These are phyloP conservation scores for Kalaharituber pfeilii DNA, from an alignment of 2,329 filamentous ascomycete genomes.

Conservation along the genomic window DNA sequence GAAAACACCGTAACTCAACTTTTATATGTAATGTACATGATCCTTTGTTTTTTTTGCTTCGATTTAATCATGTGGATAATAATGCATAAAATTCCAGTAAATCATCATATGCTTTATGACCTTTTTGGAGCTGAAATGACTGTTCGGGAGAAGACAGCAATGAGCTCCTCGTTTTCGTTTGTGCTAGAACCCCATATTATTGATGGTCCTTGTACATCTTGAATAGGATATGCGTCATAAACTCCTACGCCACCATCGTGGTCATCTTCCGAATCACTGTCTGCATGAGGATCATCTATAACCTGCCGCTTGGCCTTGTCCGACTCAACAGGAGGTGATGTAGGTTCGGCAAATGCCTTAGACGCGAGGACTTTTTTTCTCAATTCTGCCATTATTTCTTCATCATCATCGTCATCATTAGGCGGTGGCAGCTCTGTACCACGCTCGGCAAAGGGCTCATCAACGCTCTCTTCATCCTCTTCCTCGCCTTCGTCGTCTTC, in stretches of 20 bases:
- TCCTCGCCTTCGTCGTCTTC: conserved; percentile 30
- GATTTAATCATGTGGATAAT: no score
- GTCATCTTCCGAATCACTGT: background rate
- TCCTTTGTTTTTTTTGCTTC: no score
- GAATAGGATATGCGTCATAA: conserved; percentile 4
- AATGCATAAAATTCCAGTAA: no score
- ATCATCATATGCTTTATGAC: no score
- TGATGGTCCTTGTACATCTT: conserved; percentile 17
- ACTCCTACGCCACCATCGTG: background rate
- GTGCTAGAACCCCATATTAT: conserved; percentile 4
- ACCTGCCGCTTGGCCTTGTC: background rate
- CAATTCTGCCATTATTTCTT: conserved; percentile 76
- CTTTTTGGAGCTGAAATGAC: conserved; percentile 26
- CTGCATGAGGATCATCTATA: background rate
- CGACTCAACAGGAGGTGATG: background rate
- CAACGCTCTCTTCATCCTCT: conserved; percentile 32
- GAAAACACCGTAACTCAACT: no score
- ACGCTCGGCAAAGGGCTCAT: conserved; percentile 29
- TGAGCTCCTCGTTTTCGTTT: conserved; percentile 7
- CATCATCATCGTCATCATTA: conserved; percentile 50
- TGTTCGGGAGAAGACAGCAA: conserved; percentile 25
- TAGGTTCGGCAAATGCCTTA: conserved; percentile 52
- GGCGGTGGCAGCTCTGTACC: conserved; percentile 25
- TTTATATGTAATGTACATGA: no score
- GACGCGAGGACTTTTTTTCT: conserved; percentile 77